These are phyloP conservation scores for Vanilla planifolia DNA, from an alignment of 106 monocot genomes.

Conservation along the genomic window DNA sequence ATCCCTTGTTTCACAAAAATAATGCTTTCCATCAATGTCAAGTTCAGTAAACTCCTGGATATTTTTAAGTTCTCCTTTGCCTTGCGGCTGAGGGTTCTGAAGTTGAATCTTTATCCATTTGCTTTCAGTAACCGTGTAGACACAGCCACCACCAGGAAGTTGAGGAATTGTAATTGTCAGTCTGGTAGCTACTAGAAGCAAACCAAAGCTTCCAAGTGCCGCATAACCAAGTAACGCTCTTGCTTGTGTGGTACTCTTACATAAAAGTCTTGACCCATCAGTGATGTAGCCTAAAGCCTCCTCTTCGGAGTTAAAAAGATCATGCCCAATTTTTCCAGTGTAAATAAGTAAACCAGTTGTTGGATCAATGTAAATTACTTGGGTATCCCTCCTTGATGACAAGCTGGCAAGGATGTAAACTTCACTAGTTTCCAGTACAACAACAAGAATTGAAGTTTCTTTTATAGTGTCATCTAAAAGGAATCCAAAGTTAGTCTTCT, in stretches of 20 bases:
- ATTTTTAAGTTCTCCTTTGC: conserved; percentile 86
- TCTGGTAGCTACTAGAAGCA: conserved; percentile 83
- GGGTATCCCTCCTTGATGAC: conserved; percentile 72
- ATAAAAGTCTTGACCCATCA: conserved; percentile 55
- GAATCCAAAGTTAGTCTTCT: not conserved
- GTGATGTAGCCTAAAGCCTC: conserved; percentile 77
- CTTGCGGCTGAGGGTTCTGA: conserved; percentile 76
- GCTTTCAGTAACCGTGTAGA: conserved; percentile 77
- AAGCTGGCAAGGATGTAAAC: conserved; percentile 78
- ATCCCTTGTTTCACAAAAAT: conserved; percentile 93
- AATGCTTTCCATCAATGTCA: conserved; percentile 94
- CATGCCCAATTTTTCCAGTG: conserved; percentile 46
- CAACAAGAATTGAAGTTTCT: conserved; percentile 70
- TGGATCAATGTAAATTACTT: conserved; percentile 87
- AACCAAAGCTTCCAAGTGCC: conserved; percentile 62
- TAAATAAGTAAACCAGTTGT: conserved; percentile 74
- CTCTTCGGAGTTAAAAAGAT: conserved; percentile 65
- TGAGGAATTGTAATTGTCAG: conserved; percentile 47
- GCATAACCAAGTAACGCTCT: conserved; percentile 85
- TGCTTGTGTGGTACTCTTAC: conserved; percentile 60
- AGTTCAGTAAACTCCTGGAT: conserved; percentile 67
- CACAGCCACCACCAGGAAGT: conserved; percentile 86
- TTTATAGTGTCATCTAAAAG: conserved; percentile 33
- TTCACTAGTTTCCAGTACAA: conserved; percentile 74
- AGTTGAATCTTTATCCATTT: conserved; percentile 88